Percentiles rank a stretch among this genome's conserved stretches.
phyloP scores from a whole-genome alignment of 73 alveolate genomes.

The Halteria grandinella region DNA sequence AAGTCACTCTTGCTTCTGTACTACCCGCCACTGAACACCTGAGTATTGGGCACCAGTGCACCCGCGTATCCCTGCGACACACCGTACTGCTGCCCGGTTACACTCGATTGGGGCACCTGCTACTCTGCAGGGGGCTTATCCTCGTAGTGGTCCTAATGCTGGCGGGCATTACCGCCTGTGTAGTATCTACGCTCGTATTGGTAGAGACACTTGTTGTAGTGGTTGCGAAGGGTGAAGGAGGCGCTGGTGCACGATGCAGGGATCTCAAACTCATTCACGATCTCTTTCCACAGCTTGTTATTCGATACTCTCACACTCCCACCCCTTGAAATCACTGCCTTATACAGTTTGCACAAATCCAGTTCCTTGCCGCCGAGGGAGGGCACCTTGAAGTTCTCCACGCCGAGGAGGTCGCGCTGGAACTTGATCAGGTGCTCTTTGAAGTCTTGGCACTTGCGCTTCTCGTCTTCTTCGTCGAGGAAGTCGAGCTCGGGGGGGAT shows the following conservation, averaged over 20 bases:
- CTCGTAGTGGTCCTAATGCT: too few species aligned
- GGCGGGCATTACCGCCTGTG: too few species aligned
- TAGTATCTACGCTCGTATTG: constrained; percentile 90
- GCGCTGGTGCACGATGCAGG: constrained; percentile 99
- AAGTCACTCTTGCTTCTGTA: too few species aligned
- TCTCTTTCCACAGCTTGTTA: constrained; percentile 97
- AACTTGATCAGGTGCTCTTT: constrained; percentile 78
- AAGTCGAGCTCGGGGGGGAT: constrained; percentile 50
- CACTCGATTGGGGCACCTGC: too few species aligned
- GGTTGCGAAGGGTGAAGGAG: constrained; percentile 93
- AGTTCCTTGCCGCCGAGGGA: constrained; percentile 97
- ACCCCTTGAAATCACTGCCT: constrained; percentile 95
- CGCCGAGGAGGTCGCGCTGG: constrained; percentile 74
- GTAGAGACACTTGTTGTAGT: constrained; percentile 89
- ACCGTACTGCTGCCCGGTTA: too few species aligned
- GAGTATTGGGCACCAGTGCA: too few species aligned
- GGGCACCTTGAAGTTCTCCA: constrained; percentile 94
- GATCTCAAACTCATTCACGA: constrained; percentile 93
- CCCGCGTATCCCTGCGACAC: too few species aligned
- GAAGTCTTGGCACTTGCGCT: constrained; percentile 71
- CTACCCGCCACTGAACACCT: too few species aligned
- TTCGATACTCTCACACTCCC: constrained; percentile 93
- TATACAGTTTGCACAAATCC: constrained; percentile 93
- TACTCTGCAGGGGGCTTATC: too few species aligned
- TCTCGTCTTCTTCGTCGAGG: constrained; percentile 76